Evolutionary conservation across 23 red algal species (phyloP), one percentile per base, ranked within the genome.

Genomic region (Gracilaria vermiculophylla): DNA sequence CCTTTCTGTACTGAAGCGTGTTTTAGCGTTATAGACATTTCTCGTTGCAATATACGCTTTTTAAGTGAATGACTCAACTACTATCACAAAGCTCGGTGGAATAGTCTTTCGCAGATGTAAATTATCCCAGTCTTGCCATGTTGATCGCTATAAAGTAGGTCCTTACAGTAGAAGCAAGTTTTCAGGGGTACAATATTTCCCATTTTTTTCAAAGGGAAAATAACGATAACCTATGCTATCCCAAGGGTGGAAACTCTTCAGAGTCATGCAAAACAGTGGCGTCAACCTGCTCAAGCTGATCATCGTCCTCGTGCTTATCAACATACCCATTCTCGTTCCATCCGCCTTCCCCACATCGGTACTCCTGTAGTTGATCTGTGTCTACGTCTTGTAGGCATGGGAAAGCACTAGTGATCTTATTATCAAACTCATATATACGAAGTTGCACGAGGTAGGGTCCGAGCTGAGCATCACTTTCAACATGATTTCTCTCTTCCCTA

Each of bases 221-320:
- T 12, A 47, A 8, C 43, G 12, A 36, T 3, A 7, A 32, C 35
- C 29, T 34, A 35, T 11, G 0, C 15, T 64, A 64, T 0, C 58
- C 58, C 58, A 64, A 64, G 5, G 58, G 58, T 16, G 58, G 58
- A 31, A 64, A 64, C 58, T 64, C 58, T 64, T 64, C 58, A 32
- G 58, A 34, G 29, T 64, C 58, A 5, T 64, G 28, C 58, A 64
- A 35, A 64, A 36, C 58, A 28, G 58, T 31, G 7, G 25, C 58
- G 29, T 64, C 29, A 64, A 64, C 5, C 16, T 64, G 58, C 58
- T 64, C 58, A 16, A 64, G 58, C 58, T 64, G 27, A 64, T 64
- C 58, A 5, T 11, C 58, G 13, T 64, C 58, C 28, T 5, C 7
- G 32, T 64, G 5, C 5, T 36, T 10, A 6, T 13, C 58, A 5